Conservation (phyloP, 2,329 filamentous ascomycete genomes). For the Colletotrichum euphorbiae region DNA sequence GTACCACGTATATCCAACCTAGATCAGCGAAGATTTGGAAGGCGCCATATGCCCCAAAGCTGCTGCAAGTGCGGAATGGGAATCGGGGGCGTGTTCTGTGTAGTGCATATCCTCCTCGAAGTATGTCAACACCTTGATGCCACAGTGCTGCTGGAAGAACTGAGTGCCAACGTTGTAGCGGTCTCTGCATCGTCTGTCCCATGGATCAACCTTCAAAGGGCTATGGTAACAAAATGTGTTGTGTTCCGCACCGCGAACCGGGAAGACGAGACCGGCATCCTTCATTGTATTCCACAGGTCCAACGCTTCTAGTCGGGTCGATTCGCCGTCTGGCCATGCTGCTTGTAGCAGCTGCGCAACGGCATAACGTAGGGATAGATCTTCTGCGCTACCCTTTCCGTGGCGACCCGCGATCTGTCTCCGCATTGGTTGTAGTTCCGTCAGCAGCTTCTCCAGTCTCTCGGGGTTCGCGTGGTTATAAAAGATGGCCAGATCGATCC, state of each 20-base stretch:
- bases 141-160: slow-evolving; percentile 53
- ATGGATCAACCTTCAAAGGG: slow-evolving; percentile 57
- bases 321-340: slow-evolving; percentile 49
- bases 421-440: slow-evolving; percentile 52
- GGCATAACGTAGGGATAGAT: slow-evolving; percentile 54
- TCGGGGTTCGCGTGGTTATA: slow-evolving; percentile 53
- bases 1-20: neutral
- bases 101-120: slow-evolving; percentile 59
- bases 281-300: slow-evolving; percentile 54
- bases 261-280: slow-evolving; percentile 50
- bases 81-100: slow-evolving; percentile 52
- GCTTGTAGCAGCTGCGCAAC: slow-evolving; percentile 55
- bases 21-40: slow-evolving; percentile 38
- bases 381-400: slow-evolving; percentile 50
- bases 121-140: slow-evolving; percentile 53
- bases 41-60: slow-evolving; percentile 35
- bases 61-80: slow-evolving; percentile 35
- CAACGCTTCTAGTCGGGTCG: slow-evolving; percentile 50
- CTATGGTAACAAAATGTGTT: slow-evolving; percentile 58
- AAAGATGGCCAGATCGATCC: slow-evolving; percentile 56
- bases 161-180: slow-evolving; percentile 53
- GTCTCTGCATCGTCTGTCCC: slow-evolving; percentile 56
- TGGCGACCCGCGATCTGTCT: slow-evolving; percentile 51
- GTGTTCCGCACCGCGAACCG: slow-evolving; percentile 51
- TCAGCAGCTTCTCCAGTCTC: slow-evolving; percentile 51